Conservation (phyloP, 164 flowering plant species). For the Magnolia sinica region DNA sequence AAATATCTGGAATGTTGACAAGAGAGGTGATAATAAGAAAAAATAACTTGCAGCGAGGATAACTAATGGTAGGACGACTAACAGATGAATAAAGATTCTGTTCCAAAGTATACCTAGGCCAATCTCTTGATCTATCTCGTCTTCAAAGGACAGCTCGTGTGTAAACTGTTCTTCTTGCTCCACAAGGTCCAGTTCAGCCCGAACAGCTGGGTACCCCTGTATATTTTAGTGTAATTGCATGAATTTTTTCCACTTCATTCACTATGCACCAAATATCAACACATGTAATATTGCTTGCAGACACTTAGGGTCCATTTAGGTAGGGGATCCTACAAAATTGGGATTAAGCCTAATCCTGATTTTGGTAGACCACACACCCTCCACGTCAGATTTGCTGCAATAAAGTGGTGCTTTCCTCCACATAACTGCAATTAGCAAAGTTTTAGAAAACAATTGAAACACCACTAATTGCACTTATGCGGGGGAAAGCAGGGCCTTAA, state of each 20-base stretch:
- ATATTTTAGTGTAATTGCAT: conserved; percentile 2
- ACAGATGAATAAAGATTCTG: not conserved
- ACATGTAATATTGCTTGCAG: not conserved
- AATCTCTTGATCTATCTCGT: conserved; percentile 70
- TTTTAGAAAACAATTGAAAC: no score
- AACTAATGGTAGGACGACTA: not conserved
- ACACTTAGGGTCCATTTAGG: no score
- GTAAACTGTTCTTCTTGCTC: conserved; percentile 88
- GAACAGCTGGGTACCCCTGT: conserved; percentile 88
- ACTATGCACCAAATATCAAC: no score
- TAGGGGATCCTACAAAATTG: no score
- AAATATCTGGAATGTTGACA: conserved; percentile 55
- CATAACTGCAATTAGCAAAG: not conserved
- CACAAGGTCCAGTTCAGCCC: conserved; percentile 90
- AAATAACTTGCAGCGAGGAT: not conserved
- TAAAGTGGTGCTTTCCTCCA: no score
- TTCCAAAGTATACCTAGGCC: conserved; percentile 50
- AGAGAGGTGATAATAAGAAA: conserved; percentile 7
- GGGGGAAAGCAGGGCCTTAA: no score
- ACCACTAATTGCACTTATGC: no score
- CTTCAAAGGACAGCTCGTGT: conserved; percentile 81
- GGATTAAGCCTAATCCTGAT: no score
- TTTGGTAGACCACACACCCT: no score
- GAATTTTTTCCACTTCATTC: not conserved
- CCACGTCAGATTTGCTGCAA: no score